These are phyloP conservation scores for Kentomonas sorsogonicus DNA, from an alignment of 208 protist species.

Conservation along the genomic window DNA sequence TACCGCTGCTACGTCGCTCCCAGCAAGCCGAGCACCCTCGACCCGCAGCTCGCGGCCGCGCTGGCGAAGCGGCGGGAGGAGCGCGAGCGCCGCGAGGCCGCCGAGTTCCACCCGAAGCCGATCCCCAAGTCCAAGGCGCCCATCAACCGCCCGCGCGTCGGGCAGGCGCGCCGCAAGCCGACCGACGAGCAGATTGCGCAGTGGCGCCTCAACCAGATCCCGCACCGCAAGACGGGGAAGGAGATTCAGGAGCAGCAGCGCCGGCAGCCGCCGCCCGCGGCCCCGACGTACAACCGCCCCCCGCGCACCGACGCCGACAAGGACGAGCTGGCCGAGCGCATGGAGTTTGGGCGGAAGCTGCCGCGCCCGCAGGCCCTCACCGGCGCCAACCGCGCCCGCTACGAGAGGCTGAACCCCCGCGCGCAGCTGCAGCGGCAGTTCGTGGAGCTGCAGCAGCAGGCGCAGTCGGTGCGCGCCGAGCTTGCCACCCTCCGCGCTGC, in stretches of 20 bases:
- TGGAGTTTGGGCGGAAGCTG: slow-evolving; percentile 72
- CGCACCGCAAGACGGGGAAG: slow-evolving; percentile 45
- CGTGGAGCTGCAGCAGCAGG: slow-evolving; percentile 31
- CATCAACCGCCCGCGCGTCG: slow-evolving; percentile 59
- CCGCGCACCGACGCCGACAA: slow-evolving; percentile 73
- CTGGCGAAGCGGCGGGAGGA: slow-evolving; percentile 49
- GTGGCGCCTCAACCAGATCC: slow-evolving; percentile 62
- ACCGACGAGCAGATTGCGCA: slow-evolving; percentile 51
- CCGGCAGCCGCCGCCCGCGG: slow-evolving; percentile 10
- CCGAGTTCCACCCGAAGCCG: slow-evolving; percentile 51
- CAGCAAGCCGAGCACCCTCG: slow-evolving; percentile 71
- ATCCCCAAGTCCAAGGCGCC: slow-evolving; percentile 80
- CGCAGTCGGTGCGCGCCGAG: slow-evolving; percentile 41
- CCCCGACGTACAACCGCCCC: slow-evolving; percentile 33
- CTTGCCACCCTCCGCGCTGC: slow-evolving; percentile 32
- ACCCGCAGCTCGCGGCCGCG: slow-evolving; percentile 60
- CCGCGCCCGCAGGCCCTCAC: slow-evolving; percentile 53
- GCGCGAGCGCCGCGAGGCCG: slow-evolving; percentile 59
- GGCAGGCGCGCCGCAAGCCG: slow-evolving; percentile 23
- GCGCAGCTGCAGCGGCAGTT: slow-evolving; percentile 64
- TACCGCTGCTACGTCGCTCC: slow-evolving; percentile 77
- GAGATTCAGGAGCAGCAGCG: slow-evolving; percentile 52
- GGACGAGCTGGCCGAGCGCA: slow-evolving; percentile 72
- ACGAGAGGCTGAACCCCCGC: slow-evolving; percentile 40
- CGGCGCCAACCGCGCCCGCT: slow-evolving; percentile 50